Conservation (phyloP, 148 eudicot species). For the Camellia sinensis region DNA sequence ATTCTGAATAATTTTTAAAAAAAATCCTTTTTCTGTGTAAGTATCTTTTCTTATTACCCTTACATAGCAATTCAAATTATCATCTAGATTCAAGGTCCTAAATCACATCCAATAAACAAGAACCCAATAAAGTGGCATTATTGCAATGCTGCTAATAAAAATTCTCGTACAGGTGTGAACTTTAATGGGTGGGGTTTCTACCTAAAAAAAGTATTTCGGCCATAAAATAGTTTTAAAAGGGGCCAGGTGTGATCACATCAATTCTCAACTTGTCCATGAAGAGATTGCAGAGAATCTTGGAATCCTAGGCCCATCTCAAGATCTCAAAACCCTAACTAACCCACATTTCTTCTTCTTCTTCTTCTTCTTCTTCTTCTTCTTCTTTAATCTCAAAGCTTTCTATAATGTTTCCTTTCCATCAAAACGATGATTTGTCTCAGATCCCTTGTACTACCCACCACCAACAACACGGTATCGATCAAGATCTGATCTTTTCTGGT, state of each 20-base stretch:
- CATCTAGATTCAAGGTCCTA: not conserved
- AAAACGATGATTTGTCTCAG: constrained; percentile 27
- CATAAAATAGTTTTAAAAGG: no score
- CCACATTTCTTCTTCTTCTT: not conserved
- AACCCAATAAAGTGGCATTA: not conserved
- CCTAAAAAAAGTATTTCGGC: not conserved
- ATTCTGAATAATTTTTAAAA: no score
- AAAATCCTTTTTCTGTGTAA: no score
- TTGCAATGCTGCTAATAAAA: not conserved
- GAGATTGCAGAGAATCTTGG: not conserved
- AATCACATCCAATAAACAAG: not conserved
- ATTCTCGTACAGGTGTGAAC: not conserved
- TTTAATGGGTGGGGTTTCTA: not conserved
- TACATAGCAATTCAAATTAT: not conserved
- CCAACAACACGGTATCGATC: not conserved
- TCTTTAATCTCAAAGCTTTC: not conserved
- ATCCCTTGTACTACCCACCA: not conserved
- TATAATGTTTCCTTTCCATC: constrained; percentile 36
- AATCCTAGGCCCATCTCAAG: not conserved
- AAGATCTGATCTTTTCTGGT: not conserved
- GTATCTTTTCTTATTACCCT: no score
- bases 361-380: not conserved
- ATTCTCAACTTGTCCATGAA: not conserved
- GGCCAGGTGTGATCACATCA: not conserved
- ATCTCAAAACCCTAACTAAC: not conserved